Evolutionary conservation across 148 eudicot species (phyloP), one percentile per base, ranked within the genome.

Genomic region (Amaranthus palmeri): DNA sequence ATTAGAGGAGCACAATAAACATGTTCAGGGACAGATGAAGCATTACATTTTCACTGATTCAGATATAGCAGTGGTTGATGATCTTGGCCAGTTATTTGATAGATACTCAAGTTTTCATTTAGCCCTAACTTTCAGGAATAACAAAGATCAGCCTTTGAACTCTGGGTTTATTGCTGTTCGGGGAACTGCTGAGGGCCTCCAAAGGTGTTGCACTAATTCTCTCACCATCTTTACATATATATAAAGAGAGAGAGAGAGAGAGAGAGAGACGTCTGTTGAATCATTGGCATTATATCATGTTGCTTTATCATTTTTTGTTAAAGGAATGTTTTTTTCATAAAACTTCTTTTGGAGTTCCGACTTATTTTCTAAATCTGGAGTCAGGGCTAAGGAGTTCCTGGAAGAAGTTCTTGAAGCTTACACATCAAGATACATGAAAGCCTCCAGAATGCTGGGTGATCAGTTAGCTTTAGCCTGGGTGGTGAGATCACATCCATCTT

Each of bases 371-470:
- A 15, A 44, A 51, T 50, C 43, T 73, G 67, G 77, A 53, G 78
- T 70, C 92, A 95, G 97, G 87, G 92, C 83, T 15, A 90, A 78
- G 84, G 84, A 71, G 75, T 92, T 95, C 70, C 81, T 95, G 65
- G 74, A 78, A 62, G 90, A 89, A 73, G 99, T 95, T 48, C 82
- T 92, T 64, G 66, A 85, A 74, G 87, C 88, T 60, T 95, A 90
- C 78, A 84, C 75, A 70, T 80, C 87, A 47, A 89, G 75, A 74
- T 95, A 80, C 86, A 95, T 92, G 89, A 86, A 80, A 79, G 99
- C 99, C 80, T 92, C 96, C 11, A 82, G 97, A 72, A 96, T 96
- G 97, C 88, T 96, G 72, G 99, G 96, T 72, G 99, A 96, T 81
- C 97, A 96, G 79, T 71, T 96, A 77, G 96, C 99, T 64, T 87